Base-by-base conservation (phyloP, 345 rosid species). In the Durio zibethinus region DNA sequence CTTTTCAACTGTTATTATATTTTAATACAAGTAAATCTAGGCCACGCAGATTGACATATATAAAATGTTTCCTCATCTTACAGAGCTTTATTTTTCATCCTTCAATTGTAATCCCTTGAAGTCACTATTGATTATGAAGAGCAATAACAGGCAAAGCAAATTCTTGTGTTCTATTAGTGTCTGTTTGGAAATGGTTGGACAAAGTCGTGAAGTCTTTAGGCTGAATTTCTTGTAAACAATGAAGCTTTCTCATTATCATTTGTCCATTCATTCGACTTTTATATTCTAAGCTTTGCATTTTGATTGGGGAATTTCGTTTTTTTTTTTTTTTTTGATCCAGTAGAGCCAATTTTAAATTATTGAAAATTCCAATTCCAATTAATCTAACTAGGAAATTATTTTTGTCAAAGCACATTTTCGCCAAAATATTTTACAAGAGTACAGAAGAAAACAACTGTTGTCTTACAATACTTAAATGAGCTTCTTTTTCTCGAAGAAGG, bases 401-500 rank as follows among this genome's bases (percentile, higher is more conserved):
- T 72, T 64, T 23, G 15, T 27, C 70, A 70, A 74, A 63, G 76
- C 63, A 78, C 59, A 40, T 35, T 63, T 53, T 12, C 6, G 63
- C 48, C 38, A 23, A 54, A 73, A 70, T 76, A 77, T 71, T 79
- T 50, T 82, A 76, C 80, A 81, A 11, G 56, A 65, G 56, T 66
- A 42, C 40, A 4, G 18, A 33, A 33, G 52, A 43, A 72, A 73
- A 50, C 33, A 31, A 29, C 35, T 47, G 15, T 43, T 12, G 48
- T 4, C 18, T 8, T 42, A 62, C n/a, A 48, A 66, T n/a, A 85
- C 42, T 84, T 82, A 96, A 56, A 96, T 96, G 77, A 96, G 88
- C 86, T 93, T 93, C 93, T 91, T 92, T 84, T 93, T 96, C 91
- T 96, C 87, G 77, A 93, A 96, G 87, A 93, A 96, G 45, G 88